phyloP scores from a whole-genome alignment of 805 yeast species.

The Kockiozyma suomiensis region DNA sequence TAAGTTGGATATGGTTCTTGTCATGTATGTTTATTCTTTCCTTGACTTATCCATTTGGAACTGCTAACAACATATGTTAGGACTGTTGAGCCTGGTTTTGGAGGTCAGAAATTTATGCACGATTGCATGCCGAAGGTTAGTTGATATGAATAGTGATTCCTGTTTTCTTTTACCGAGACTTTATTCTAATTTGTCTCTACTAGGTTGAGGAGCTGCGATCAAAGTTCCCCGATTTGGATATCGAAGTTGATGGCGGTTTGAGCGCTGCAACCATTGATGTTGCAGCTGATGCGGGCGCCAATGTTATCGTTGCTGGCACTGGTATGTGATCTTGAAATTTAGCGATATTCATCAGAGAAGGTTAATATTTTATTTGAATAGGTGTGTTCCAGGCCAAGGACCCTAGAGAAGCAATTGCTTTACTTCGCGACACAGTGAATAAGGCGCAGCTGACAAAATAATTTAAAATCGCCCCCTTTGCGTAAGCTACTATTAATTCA shows the following conservation, averaged over 20 bases:
- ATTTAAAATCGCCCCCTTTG: background rate
- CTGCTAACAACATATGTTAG: slow-evolving; percentile 1
- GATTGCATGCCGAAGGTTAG: slow-evolving; percentile 97
- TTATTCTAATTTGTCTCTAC: background rate
- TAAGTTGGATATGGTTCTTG: slow-evolving; percentile 86
- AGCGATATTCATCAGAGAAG: background rate
- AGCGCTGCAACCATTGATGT: slow-evolving; percentile 79
- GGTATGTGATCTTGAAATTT: slow-evolving; percentile 4
- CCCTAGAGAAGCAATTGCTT: slow-evolving; percentile 73
- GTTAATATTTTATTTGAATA: background rate
- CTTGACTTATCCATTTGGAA: background rate
- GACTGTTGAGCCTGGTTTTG: slow-evolving; percentile 98
- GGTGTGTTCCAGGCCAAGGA: slow-evolving; percentile 83
- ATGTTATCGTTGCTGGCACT: slow-evolving; percentile 94
- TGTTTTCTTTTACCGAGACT: too few relatives aligned
- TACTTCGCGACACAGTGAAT: slow-evolving; percentile 65
- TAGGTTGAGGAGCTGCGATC: slow-evolving; percentile 64
- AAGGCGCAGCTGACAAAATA: slow-evolving; percentile 19
- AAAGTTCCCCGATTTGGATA: slow-evolving; percentile 75
- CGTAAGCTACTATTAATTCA: too few relatives aligned
- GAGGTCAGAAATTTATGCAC: slow-evolving; percentile 95
- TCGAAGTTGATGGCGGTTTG: slow-evolving; percentile 96
- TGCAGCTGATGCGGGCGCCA: slow-evolving; percentile 98
- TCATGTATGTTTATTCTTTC: slow-evolving; percentile 55
- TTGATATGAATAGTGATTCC: too few relatives aligned